Conservation (phyloP, 345 rosid species). For the Eucalyptus grandis region DNA sequence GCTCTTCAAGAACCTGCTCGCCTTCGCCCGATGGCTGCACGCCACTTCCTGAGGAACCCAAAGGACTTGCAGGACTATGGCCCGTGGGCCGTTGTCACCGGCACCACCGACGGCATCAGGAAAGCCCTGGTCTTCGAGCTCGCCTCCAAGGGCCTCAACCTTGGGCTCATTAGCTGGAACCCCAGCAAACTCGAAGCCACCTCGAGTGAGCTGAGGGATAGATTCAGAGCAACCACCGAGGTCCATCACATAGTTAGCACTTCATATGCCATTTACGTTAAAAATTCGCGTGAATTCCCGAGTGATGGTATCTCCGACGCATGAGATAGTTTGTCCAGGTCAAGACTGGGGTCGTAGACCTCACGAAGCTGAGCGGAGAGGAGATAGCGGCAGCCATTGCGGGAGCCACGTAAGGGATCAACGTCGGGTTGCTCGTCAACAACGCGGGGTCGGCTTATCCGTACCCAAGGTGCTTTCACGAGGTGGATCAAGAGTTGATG, state of each 20-base stretch:
- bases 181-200: constrained; percentile 17
- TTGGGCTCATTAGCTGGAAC: constrained; percentile 19
- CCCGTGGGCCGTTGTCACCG: constrained; percentile 37
- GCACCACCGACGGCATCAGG: constrained; percentile 39
- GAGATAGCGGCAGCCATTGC: constrained; percentile 5
- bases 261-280: too few species aligned
- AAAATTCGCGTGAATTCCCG: too few species aligned
- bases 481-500: constrained; percentile 15
- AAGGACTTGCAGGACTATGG: constrained; percentile 27
- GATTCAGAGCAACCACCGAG: not conserved
- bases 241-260: not conserved
- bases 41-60: constrained; percentile 16
- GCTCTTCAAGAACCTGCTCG: not conserved
- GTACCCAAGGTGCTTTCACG: constrained; percentile 14
- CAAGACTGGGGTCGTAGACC: constrained; percentile 3
- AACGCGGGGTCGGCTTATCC: constrained; percentile 21
- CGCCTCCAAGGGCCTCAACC: constrained; percentile 25
- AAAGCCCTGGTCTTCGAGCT: constrained; percentile 23
- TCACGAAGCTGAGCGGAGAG: constrained; percentile 1
- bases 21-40: constrained; percentile 13
- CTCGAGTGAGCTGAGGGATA: not conserved
- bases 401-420: constrained; percentile 14
- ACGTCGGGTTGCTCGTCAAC: constrained; percentile 30
- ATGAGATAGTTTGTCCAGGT: not conserved
- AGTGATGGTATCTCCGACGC: not conserved